Base-by-base conservation (phyloP, 495 filamentous ascomycete genomes). In the Annulohypoxylon nitens region DNA sequence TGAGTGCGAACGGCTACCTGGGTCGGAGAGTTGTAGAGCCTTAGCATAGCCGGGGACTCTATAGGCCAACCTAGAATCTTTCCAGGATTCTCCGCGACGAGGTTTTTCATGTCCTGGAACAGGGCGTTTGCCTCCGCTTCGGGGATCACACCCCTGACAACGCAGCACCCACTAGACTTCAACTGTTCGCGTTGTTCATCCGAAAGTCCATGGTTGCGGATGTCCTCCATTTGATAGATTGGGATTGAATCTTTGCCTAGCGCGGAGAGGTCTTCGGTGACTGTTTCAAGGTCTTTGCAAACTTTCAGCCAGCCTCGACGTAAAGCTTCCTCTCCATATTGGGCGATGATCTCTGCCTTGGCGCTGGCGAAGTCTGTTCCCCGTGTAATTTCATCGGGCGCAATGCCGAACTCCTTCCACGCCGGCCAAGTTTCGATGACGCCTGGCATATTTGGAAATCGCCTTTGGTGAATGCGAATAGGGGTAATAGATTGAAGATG, bases 31-130 rank as follows among this genome's bases (percentile, higher is more conserved):
- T 54, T 54, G 25, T 30, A 54, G 5, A 54, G 50, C 50, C 50
- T 54, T 14, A 54, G 25, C 50, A 54, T 54, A 2, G 50, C 10
- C 23, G 50, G 50, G 1, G 50, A 54, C 25, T 54, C 50, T n/a
- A 8, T 10, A 7, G 50, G 50, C 50, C 50, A 54, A 3, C 50
- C 50, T 6, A 25, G 6, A 54, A 54, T 54, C 50, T 54, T 30
- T 33, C 50, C 50, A 14, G 8, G 26, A 26, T 54, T 54, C 50
- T 54, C 50, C 11, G 25, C 25, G 25, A 54, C 50, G 25, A 54
- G 20, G n/a, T 30, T 26, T 26, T 54, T 54, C 50, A 54, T 54
- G 50, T 54, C 50, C 50, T 54, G 23, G 50, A 54, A 54, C 11
- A 54, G 25, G 30, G 11, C 25, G 11, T 30, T 14, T 33, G 50